Percentiles rank a stretch among this genome's conserved stretches.
Evolutionary conservation across 139 green algal genomes (phyloP).

Genomic region (Chlorella vulgaris): DNA sequence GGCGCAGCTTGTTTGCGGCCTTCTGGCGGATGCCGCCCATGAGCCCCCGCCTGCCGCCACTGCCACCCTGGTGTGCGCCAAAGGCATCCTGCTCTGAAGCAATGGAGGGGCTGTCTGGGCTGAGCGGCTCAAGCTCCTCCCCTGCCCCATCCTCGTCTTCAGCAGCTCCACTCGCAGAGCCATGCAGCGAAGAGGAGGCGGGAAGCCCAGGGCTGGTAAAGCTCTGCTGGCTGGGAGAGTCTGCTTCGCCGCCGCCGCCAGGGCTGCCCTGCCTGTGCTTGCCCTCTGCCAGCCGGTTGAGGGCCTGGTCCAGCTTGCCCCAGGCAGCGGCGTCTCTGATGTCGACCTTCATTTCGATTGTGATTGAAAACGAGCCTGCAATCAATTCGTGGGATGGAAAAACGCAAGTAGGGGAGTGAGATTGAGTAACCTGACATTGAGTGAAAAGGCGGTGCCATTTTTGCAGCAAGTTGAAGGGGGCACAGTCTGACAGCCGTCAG

Average conservation of each 20-base stretch:
- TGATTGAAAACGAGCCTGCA: slow-evolving; percentile 51
- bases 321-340: slow-evolving; percentile 52
- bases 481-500: no score
- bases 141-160: neutral
- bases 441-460: no score
- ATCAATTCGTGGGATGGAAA: neutral
- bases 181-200: no score
- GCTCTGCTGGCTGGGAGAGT: neutral
- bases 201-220: neutral
- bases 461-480: no score
- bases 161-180: neutral
- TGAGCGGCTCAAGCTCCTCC: neutral
- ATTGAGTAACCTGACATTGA: no score
- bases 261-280: neutral
- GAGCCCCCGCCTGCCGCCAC: neutral
- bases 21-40: slow-evolving; percentile 26
- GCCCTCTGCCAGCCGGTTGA: slow-evolving; percentile 26
- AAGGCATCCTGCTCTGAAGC: neutral
- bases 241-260: neutral
- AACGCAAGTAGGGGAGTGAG: neutral
- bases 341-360: slow-evolving; percentile 57
- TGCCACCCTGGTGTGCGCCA: neutral
- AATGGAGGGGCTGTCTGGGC: neutral
- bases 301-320: slow-evolving; percentile 47
- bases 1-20: slow-evolving; percentile 27